These are phyloP conservation scores for Blastocystis sp. DNA, from an alignment of 352 stramenopile species.

Conservation along the genomic window DNA sequence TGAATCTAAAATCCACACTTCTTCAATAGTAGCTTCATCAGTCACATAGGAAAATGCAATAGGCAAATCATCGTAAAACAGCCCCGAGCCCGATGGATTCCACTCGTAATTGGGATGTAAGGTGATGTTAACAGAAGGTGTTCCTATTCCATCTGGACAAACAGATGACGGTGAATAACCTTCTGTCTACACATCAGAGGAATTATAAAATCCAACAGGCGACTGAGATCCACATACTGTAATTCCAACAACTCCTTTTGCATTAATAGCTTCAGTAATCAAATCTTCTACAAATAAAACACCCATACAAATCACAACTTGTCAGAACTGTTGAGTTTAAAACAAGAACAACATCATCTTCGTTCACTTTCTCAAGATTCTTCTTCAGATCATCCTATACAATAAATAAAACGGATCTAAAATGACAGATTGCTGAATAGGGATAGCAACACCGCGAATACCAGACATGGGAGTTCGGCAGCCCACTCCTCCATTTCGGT, in stretches of 20 bases:
- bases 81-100: conserved; percentile 13
- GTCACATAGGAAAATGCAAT: conserved; percentile 15
- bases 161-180: conserved; percentile 28
- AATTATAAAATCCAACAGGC: not conserved
- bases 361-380: not conserved
- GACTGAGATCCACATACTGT: not conserved
- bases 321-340: conserved; percentile 16
- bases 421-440: not conserved
- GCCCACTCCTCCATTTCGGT: conserved; percentile 50
- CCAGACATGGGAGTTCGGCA: conserved; percentile 39
- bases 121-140: conserved; percentile 1
- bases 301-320: not conserved
- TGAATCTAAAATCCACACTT: not conserved
- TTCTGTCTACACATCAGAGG: not conserved
- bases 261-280: not conserved
- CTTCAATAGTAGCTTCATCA: not conserved
- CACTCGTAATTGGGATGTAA: conserved; percentile 55
- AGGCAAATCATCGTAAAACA: not conserved
- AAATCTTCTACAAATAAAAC: not conserved
- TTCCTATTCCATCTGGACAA: conserved; percentile 21
- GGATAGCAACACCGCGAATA: conserved; percentile 19
- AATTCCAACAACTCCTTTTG: not conserved
- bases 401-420: not conserved
- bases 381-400: not conserved
- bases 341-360: conserved; percentile 50